Conservation (phyloP, 352 stramenopile species). For the Globisporangium okanoganense region DNA sequence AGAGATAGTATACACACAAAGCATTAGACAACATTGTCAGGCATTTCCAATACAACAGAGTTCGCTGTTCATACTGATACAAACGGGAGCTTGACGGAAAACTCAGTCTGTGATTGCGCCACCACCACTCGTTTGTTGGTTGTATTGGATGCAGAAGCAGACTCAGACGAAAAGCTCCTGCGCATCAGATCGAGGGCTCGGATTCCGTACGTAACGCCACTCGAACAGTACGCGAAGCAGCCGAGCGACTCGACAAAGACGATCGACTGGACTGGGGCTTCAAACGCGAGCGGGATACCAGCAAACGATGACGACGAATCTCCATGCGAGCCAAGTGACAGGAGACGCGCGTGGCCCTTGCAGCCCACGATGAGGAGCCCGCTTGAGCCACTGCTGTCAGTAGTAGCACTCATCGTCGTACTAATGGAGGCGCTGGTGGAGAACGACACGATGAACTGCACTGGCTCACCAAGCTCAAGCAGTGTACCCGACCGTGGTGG, state of each 20-base stretch:
- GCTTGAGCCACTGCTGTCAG: neutral
- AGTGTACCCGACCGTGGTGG: conserved; percentile 6
- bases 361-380: conserved; percentile 10
- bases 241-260: conserved; percentile 25
- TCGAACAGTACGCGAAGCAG: conserved; percentile 32
- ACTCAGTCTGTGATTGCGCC: neutral
- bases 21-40: neutral
- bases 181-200: conserved; percentile 8
- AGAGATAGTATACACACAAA: neutral
- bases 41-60: neutral
- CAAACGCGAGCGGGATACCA: conserved; percentile 20
- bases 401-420: neutral
- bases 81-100: conserved; percentile 28
- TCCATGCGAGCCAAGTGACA: neutral
- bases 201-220: conserved; percentile 24
- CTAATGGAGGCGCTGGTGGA: neutral
- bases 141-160: neutral
- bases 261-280: conserved; percentile 31
- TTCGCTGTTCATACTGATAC: conserved; percentile 15
- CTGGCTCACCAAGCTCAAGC: conserved; percentile 7
- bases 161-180: neutral
- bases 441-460: conserved; percentile 19
- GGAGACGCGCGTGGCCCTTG: neutral
- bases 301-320: neutral
- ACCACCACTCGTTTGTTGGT: neutral